These are phyloP conservation scores for Suillus bovinus DNA, from an alignment of 768 basidiomycete species.

Conservation along the genomic window DNA sequence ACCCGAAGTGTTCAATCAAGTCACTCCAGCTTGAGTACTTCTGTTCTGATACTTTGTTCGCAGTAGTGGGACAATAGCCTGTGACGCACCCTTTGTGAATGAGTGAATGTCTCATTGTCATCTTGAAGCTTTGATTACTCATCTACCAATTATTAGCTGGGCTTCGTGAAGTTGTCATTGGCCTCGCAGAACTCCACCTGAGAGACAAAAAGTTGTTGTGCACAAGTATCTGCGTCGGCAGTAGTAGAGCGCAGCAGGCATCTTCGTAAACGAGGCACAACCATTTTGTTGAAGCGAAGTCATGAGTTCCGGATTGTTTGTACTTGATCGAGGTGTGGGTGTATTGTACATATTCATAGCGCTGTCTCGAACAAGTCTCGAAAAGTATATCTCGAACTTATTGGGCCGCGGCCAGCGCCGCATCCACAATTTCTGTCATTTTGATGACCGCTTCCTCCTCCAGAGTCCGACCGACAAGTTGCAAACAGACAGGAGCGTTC, in stretches of 20 bases:
- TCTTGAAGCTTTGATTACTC: constrained; percentile 14
- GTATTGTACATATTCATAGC: too few relatives aligned
- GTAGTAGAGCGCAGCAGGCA: constrained; percentile 86
- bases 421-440: too few relatives aligned
- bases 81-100: constrained; percentile 81
- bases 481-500: too few relatives aligned
- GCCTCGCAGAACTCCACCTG: constrained; percentile 75
- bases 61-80: constrained; percentile 85
- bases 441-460: too few relatives aligned
- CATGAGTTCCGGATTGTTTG: constrained; percentile 15
- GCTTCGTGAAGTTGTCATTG: constrained; percentile 83
- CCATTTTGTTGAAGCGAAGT: constrained; percentile 23
- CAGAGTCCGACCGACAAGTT: too few relatives aligned
- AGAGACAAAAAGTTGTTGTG: constrained; percentile 69
- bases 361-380: too few relatives aligned
- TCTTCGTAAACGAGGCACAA: constrained; percentile 71
- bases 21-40: constrained; percentile 11
- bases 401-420: too few relatives aligned
- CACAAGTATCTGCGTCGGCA: constrained; percentile 82
- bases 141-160: constrained; percentile 54
- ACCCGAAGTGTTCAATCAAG: constrained; percentile 83
- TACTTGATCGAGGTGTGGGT: too few relatives aligned
- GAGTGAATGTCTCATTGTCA: constrained; percentile 52
- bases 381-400: too few relatives aligned
- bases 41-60: constrained; percentile 10